Evolutionary conservation across 2,329 filamentous ascomycete species (phyloP).

Genomic region (Clarireedia hainanense): DNA sequence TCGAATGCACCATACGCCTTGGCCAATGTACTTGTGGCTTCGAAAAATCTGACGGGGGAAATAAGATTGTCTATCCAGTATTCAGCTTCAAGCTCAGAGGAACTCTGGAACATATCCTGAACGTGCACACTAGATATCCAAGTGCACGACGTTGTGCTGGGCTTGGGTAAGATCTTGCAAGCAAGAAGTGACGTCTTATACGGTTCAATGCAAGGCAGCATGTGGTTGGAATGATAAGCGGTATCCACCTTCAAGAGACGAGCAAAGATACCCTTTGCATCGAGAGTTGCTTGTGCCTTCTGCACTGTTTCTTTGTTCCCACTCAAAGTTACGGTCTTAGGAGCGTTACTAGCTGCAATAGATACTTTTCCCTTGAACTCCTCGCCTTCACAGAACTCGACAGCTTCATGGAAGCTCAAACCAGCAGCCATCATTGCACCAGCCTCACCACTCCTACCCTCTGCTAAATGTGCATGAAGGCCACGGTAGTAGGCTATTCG

Average conservation of each 20-base stretch:
- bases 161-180: conserved; percentile 22
- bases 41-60: conserved; percentile 34
- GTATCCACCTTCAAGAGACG: conserved; percentile 17
- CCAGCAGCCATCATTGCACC: conserved; percentile 45
- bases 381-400: conserved; percentile 7
- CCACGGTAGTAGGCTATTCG: conserved; percentile 38
- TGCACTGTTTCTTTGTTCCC: conserved; percentile 19
- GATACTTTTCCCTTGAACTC: conserved; percentile 10
- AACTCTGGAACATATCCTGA: conserved; percentile 15
- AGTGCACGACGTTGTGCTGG: background rate
- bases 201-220: conserved; percentile 15
- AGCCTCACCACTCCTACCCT: conserved; percentile 9
- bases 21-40: background rate
- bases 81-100: conserved; percentile 17
- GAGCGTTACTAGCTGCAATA: conserved; percentile 27
- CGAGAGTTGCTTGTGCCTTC: conserved; percentile 8
- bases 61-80: conserved; percentile 42
- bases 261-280: conserved; percentile 13
- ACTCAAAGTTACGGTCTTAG: conserved; percentile 21
- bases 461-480: conserved; percentile 16
- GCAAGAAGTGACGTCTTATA: conserved; percentile 9
- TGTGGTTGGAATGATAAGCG: conserved; percentile 22
- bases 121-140: conserved; percentile 34
- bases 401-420: conserved; percentile 16
- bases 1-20: background rate